Evolutionary conservation across 2,329 filamentous ascomycete genomes (phyloP).

Genomic region (Fusarium kyushuense): DNA sequence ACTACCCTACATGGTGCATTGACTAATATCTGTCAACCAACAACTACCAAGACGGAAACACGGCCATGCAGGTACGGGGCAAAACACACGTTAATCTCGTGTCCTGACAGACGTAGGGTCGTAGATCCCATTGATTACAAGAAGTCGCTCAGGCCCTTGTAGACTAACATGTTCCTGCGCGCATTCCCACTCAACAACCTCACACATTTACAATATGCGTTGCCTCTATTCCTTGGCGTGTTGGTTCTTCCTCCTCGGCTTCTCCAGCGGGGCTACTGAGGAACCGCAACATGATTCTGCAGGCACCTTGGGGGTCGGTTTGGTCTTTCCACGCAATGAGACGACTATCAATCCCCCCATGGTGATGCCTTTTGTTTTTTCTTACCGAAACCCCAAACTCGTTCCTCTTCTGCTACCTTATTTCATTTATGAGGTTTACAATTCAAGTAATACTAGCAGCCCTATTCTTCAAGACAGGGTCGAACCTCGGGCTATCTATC

Average conservation of each 20-base stretch:
- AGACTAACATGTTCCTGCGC: background rate
- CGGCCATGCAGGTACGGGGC: constrained; percentile 1
- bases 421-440: background rate
- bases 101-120: background rate
- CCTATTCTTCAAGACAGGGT: accelerated
- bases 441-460: background rate
- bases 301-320: background rate
- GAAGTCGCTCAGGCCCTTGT: background rate
- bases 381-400: constrained; percentile 1
- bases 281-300: background rate
- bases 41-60: constrained; percentile 10
- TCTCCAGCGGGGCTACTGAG: background rate
- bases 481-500: no score
- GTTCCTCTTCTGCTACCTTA: background rate
- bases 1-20: background rate
- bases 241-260: constrained; percentile 4
- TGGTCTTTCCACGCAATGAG: constrained; percentile 22
- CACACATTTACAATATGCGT: background rate
- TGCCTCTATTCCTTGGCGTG: constrained; percentile 2
- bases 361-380: constrained; percentile 11
- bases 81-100: background rate
- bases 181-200: background rate
- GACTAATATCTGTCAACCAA: constrained; percentile 4
- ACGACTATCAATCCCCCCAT: background rate
- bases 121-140: background rate